These are phyloP conservation scores for Coemansia sp. DNA, from an alignment of 192 early-diverging fungal species.

Conservation along the genomic window DNA sequence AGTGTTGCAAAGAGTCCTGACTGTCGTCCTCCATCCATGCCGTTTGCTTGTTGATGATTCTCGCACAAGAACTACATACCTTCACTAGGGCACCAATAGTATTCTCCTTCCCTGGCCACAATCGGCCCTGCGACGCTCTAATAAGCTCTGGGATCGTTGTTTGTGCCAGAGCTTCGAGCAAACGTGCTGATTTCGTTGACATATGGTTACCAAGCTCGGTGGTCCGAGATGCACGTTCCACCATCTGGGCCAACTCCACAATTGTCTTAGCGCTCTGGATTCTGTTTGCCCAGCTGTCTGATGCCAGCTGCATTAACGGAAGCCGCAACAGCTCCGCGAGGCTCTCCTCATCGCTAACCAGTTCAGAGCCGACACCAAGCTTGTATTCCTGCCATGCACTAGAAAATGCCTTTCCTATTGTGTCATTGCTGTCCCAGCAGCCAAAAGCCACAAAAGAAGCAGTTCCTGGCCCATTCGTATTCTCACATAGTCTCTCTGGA, in stretches of 20 bases:
- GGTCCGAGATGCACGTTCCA: conserved; percentile 22
- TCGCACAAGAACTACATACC: conserved; percentile 21
- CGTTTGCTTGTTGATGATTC: not conserved
- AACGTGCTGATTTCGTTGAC: not conserved
- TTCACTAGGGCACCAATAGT: conserved; percentile 35
- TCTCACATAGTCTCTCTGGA: conserved; percentile 31
- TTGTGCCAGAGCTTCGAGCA: conserved; percentile 11
- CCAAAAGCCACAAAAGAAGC: conserved; percentile 36
- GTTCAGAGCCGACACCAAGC: conserved; percentile 22
- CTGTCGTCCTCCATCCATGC: not conserved
- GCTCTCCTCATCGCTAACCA: conserved; percentile 7
- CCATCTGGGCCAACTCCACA: conserved; percentile 22
- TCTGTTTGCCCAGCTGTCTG: conserved; percentile 36
- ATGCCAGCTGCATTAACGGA: conserved; percentile 21
- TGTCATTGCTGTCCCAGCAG: conserved; percentile 22
- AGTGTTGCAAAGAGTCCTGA: not conserved
- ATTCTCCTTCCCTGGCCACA: conserved; percentile 49
- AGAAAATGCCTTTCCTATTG: conserved; percentile 22
- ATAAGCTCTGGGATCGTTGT: conserved; percentile 26
- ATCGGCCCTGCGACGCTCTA: conserved; percentile 25
- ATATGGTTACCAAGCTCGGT: not conserved
- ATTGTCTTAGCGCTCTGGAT: conserved; percentile 41
- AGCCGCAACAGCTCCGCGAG: conserved; percentile 24
- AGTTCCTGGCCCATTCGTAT: conserved; percentile 15
- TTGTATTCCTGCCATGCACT: conserved; percentile 44